A percentile compares a stretch with the other conserved stretches of the same genome.
Conservation (phyloP, 1,139 yeast species). For the Geotrichum siamense region DNA sequence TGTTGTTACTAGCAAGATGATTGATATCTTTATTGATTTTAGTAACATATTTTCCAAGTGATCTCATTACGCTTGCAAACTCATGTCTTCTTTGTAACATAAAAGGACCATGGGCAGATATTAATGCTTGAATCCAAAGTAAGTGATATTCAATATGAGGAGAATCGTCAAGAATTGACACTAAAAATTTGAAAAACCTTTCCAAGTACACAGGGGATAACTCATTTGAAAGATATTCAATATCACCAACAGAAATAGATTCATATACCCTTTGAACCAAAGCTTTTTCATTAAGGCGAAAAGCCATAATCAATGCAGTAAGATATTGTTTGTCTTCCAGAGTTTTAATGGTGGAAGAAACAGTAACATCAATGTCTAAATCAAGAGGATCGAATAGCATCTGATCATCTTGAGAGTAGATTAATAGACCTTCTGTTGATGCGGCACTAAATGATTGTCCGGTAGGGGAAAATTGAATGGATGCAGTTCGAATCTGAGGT, state of each 20-base stretch:
- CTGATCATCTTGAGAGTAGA: slow-evolving; percentile 71
- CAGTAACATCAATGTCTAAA: slow-evolving; percentile 86
- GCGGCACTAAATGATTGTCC: slow-evolving; percentile 91
- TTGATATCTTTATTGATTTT: slow-evolving; percentile 71
- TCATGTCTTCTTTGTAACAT: slow-evolving; percentile 57
- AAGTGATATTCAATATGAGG: slow-evolving; percentile 81
- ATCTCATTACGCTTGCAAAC: slow-evolving; percentile 60
- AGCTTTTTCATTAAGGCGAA: slow-evolving; percentile 77
- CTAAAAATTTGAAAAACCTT: slow-evolving; percentile 62
- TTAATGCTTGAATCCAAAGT: slow-evolving; percentile 65
- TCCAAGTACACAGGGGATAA: slow-evolving; percentile 73
- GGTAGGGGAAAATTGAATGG: slow-evolving; percentile 81
- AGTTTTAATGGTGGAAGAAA: slow-evolving; percentile 59
- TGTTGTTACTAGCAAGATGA: slow-evolving; percentile 47
- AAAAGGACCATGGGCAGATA: slow-evolving; percentile 70
- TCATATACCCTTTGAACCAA: slow-evolving; percentile 71
- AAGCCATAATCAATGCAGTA: slow-evolving; percentile 84
- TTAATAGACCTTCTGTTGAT: slow-evolving; percentile 84
- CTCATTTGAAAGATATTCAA: slow-evolving; percentile 55
- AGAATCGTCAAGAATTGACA: slow-evolving; percentile 61
- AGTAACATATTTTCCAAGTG: slow-evolving; percentile 67
- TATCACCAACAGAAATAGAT: slow-evolving; percentile 64
- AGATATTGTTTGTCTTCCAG: slow-evolving; percentile 64
- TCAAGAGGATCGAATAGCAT: slow-evolving; percentile 90
- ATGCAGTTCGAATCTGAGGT: slow-evolving; percentile 74